Conservation (phyloP, 495 filamentous ascomycete genomes). For the Aspergillus affinis region DNA sequence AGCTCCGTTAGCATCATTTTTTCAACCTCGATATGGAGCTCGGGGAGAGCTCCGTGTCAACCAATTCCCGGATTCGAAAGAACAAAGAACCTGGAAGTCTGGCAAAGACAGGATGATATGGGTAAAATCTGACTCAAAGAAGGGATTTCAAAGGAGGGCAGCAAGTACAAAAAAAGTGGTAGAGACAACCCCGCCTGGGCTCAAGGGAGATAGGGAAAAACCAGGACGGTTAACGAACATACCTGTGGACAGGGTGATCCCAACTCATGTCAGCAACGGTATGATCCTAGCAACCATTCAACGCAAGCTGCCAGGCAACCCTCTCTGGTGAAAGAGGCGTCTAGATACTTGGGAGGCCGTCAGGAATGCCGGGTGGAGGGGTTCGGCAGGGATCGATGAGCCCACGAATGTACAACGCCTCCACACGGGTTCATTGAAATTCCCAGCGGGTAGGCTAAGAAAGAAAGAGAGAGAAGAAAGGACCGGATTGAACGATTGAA, state of each 20-base stretch:
- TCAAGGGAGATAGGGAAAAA: conserved; percentile 8
- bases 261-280: conserved; percentile 66
- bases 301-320: conserved; percentile 42
- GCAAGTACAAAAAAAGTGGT: not conserved
- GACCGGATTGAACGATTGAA: conserved; percentile 46
- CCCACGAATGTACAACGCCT: conserved; percentile 25
- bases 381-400: conserved; percentile 24
- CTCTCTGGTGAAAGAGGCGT: conserved; percentile 20
- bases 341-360: conserved; percentile 24
- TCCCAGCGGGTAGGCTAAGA: conserved; percentile 61
- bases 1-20: conserved; percentile 41
- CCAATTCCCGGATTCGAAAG: not conserved
- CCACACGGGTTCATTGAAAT: conserved; percentile 33
- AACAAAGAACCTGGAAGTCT: not conserved
- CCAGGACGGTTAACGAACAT: conserved; percentile 33
- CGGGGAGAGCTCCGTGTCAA: conserved; percentile 10
- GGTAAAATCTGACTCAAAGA: not conserved
- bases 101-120: not conserved
- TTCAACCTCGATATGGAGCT: conserved; percentile 14
- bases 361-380: conserved; percentile 35
- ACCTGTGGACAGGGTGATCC: conserved; percentile 73
- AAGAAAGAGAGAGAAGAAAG: conserved; percentile 55
- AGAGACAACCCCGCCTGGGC: conserved; percentile 26
- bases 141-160: conserved; percentile 13
- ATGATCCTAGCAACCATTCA: conserved; percentile 45